phyloP scores from a whole-genome alignment of 2,329 filamentous ascomycete genomes.

The Colletotrichum higginsianum region DNA sequence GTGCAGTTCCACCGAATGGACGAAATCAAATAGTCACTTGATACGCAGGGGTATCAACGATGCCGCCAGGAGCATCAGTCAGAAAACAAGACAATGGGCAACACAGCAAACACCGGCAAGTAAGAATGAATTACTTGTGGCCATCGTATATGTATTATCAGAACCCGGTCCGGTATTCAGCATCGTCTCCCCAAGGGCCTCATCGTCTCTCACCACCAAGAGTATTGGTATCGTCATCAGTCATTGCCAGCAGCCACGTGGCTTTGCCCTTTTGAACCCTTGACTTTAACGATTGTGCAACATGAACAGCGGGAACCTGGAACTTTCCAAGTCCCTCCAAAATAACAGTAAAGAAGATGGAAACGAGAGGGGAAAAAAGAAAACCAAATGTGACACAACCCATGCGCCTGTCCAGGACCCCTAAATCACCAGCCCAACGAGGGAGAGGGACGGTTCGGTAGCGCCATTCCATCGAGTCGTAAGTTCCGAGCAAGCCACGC shows the following conservation, averaged over 20 bases:
- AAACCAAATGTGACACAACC: not conserved
- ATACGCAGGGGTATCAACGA: not conserved
- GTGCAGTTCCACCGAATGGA: not conserved
- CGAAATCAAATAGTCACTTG: too few species aligned
- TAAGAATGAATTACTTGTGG: not conserved
- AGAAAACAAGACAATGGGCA: not conserved
- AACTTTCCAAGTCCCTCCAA: not conserved
- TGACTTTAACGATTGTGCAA: conserved; percentile 11
- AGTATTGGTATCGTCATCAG: conserved; percentile 6
- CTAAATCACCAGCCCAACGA: not conserved
- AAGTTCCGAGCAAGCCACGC: conserved; percentile 6
- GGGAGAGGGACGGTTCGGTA: not conserved
- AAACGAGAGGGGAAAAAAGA: not conserved
- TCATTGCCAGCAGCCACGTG: not conserved
- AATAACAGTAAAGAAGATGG: not conserved
- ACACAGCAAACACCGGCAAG: not conserved
- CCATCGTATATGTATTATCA: conserved; percentile 8
- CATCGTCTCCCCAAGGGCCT: too few species aligned
- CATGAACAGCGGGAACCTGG: not conserved
- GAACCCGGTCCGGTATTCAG: not conserved
- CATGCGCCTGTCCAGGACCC: not conserved
- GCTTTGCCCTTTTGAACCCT: not conserved
- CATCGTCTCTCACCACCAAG: not conserved
- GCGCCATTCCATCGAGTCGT: conserved; percentile 16
- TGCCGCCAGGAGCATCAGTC: too few species aligned